phyloP scores from a whole-genome alignment of 2,329 filamentous ascomycete species.

The Colletotrichum sp. region DNA sequence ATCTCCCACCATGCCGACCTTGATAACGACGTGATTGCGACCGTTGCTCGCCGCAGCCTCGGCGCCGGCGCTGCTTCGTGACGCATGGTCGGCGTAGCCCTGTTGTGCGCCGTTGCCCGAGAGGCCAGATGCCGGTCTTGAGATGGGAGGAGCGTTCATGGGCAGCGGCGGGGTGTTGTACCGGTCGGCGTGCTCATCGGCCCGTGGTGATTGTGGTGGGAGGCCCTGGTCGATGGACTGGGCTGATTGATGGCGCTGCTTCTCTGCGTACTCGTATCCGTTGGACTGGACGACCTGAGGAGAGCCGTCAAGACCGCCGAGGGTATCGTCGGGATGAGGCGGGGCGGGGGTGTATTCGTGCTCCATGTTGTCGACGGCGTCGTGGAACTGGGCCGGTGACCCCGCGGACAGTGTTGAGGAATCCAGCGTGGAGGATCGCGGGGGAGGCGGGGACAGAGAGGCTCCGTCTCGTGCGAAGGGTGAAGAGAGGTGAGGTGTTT shows the following conservation, averaged over 20 bases:
- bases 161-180: slow-evolving; percentile 54
- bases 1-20: slow-evolving; percentile 99
- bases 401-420: slow-evolving; percentile 52
- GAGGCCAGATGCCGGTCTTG: slow-evolving; percentile 61
- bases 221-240: slow-evolving; percentile 57
- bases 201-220: slow-evolving; percentile 39
- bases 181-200: slow-evolving; percentile 47
- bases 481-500: slow-evolving; percentile 16
- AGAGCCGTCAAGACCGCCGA: slow-evolving; percentile 54
- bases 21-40: slow-evolving; percentile 88
- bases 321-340: slow-evolving; percentile 53
- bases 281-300: slow-evolving; percentile 42
- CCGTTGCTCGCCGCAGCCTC: slow-evolving; percentile 44
- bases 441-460: slow-evolving; percentile 11
- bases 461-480: slow-evolving; percentile 23
- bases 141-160: slow-evolving; percentile 44
- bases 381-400: slow-evolving; percentile 58
- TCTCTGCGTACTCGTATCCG: slow-evolving; percentile 35
- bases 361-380: slow-evolving; percentile 59
- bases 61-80: slow-evolving; percentile 43
- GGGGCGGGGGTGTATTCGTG: slow-evolving; percentile 40
- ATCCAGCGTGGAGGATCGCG: slow-evolving; percentile 52
- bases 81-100: slow-evolving; percentile 48
- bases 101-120: slow-evolving; percentile 47
- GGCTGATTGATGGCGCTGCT: slow-evolving; percentile 44